Conservation (phyloP, 441 rosid species). For the Pelargonium myrrhifolium region DNA sequence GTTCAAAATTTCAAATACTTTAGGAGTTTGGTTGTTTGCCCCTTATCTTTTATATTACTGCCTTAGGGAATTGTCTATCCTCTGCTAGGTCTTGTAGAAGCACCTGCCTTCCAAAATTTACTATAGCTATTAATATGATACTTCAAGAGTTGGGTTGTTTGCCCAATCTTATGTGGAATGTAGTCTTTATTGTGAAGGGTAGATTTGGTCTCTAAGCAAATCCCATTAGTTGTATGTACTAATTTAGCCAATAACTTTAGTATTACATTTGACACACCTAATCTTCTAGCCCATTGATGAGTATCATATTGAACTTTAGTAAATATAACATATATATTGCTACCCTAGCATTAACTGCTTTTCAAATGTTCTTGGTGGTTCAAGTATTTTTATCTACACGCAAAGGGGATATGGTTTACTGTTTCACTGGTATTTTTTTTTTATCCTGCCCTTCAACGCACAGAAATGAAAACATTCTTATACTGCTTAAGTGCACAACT, state of each 20-base stretch:
- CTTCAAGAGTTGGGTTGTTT: neutral
- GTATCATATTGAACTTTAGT: neutral
- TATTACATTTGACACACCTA: neutral
- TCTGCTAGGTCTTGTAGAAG: neutral
- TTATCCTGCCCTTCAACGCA: neutral
- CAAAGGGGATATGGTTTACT: neutral
- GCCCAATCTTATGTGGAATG: neutral
- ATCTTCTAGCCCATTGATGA: neutral
- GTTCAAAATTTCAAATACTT: too few species aligned
- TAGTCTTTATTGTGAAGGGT: conserved; percentile 1
- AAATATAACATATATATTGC: neutral
- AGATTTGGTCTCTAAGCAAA: neutral
- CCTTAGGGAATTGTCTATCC: neutral
- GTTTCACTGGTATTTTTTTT: neutral
- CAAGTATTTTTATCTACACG: too few species aligned
- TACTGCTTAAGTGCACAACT: neutral
- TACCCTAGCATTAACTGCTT: neutral
- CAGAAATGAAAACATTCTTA: neutral
- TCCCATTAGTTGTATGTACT: neutral
- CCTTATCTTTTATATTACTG: neutral
- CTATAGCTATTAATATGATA: neutral
- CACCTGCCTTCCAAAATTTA: neutral
- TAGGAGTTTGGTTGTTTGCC: neutral
- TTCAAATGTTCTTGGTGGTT: neutral
- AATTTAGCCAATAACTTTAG: neutral